Evolutionary conservation across 2,329 filamentous ascomycete genomes (phyloP).

Genomic region (Cladosporium sp.): DNA sequence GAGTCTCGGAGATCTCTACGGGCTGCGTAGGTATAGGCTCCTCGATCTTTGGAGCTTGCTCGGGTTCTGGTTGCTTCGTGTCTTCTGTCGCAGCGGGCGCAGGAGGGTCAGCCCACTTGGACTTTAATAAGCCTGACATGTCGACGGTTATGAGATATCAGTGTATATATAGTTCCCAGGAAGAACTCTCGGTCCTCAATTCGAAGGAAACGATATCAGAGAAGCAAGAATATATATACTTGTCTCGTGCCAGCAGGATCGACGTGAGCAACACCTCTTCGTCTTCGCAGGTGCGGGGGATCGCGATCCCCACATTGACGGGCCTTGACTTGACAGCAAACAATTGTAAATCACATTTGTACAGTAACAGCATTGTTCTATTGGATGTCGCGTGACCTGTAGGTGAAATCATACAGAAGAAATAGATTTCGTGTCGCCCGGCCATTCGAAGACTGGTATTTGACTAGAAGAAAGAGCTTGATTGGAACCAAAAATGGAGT

Average conservation of each 20-base stretch:
- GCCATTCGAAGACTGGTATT: no score
- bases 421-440: no score
- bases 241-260: not conserved
- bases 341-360: not conserved
- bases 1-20: not conserved
- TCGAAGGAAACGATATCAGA: not conserved
- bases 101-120: conserved; percentile 8
- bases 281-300: not conserved
- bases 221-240: not conserved
- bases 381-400: no score
- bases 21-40: not conserved
- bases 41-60: not conserved
- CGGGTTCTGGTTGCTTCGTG: not conserved
- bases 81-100: not conserved
- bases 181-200: not conserved
- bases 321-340: not conserved
- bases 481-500: no score
- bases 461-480: no score
- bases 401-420: no score
- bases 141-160: not conserved
- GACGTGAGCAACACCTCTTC: not conserved
- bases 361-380: no score
- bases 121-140: conserved; percentile 8
- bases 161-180: not conserved
- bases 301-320: not conserved